Percentiles rank a stretch among this genome's conserved stretches.
phyloP scores from a whole-genome alignment of 2,329 filamentous ascomycete species.

The Botryotinia convoluta region DNA sequence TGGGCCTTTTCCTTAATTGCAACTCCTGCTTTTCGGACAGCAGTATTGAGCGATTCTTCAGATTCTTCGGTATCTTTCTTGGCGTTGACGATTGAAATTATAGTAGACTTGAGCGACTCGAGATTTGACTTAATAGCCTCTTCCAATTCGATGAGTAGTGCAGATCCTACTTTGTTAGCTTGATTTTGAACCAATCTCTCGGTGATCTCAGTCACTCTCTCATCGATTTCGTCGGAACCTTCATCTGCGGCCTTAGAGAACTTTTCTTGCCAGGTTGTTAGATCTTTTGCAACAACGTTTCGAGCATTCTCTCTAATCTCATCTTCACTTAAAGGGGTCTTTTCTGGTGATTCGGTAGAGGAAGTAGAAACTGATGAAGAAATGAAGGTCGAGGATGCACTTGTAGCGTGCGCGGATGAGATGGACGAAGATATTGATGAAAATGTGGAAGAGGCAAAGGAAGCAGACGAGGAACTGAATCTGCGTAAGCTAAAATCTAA shows the following conservation, averaged over 20 bases:
- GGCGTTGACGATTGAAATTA: conserved; percentile 58
- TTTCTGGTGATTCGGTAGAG: conserved; percentile 34
- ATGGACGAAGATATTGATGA: conserved; percentile 34
- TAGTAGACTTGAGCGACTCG: conserved; percentile 62
- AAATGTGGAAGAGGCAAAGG: conserved; percentile 33
- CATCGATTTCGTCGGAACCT: conserved; percentile 66
- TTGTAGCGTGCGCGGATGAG: conserved; percentile 29
- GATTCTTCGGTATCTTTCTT: conserved; percentile 48
- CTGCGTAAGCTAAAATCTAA: conserved; percentile 22
- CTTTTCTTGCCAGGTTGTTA: conserved; percentile 83
- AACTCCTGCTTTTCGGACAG: conserved; percentile 57
- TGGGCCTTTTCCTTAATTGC: conserved; percentile 63
- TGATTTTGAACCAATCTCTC: conserved; percentile 63
- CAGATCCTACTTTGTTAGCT: conserved; percentile 62
- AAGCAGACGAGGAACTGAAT: conserved; percentile 34
- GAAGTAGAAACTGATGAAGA: conserved; percentile 29
- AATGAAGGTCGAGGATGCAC: conserved; percentile 19
- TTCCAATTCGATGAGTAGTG: conserved; percentile 67
- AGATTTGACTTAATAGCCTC: conserved; percentile 64
- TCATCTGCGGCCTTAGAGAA: conserved; percentile 84
- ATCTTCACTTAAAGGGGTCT: conserved; percentile 43
- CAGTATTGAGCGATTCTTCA: conserved; percentile 50
- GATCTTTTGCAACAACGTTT: conserved; percentile 71
- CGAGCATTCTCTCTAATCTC: conserved; percentile 57
- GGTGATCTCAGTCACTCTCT: conserved; percentile 68